phyloP scores from a whole-genome alignment of 768 basidiomycete genomes.

The Auriscalpium microsporum region DNA sequence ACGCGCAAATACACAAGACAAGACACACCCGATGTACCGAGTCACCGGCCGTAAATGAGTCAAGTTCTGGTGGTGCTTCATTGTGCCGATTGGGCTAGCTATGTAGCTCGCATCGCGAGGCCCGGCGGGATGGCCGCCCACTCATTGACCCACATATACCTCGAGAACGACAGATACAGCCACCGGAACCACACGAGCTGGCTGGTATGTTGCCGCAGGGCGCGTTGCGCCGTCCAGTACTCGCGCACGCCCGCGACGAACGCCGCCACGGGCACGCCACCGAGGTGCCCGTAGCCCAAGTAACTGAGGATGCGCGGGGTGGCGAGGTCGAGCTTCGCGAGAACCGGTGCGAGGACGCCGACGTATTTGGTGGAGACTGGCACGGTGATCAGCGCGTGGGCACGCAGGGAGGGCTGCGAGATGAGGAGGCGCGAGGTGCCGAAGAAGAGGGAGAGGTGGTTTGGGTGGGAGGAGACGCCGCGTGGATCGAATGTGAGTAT shows the following conservation, averaged over 20 bases:
- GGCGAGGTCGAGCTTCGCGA: constrained; percentile 39
- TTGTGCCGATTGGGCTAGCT: no score
- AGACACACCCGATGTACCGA: no score
- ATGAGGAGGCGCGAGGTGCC: constrained; percentile 42
- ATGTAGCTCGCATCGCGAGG: neutral
- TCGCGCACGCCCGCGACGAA: constrained; percentile 50
- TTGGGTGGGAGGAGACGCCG: constrained; percentile 82
- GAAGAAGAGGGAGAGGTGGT: constrained; percentile 64
- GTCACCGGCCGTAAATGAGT: no score
- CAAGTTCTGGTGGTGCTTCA: no score
- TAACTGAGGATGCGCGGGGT: constrained; percentile 5
- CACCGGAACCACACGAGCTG: constrained; percentile 90
- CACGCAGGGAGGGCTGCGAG: constrained; percentile 15
- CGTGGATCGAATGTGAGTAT: constrained; percentile 76
- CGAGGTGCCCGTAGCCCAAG: constrained; percentile 1
- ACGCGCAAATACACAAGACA: no score
- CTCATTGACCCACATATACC: constrained; percentile 92
- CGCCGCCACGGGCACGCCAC: constrained; percentile 24
- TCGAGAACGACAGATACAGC: constrained; percentile 70
- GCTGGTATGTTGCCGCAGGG: constrained; percentile 65
- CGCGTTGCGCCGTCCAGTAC: constrained; percentile 49
- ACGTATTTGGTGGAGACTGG: constrained; percentile 53
- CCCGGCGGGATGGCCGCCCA: constrained; percentile 47
- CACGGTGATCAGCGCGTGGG: constrained; percentile 37
- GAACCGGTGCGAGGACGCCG: constrained; percentile 41